Evolutionary conservation across 2,329 filamentous ascomycete species (phyloP).

Genomic region (Septoria linicola): DNA sequence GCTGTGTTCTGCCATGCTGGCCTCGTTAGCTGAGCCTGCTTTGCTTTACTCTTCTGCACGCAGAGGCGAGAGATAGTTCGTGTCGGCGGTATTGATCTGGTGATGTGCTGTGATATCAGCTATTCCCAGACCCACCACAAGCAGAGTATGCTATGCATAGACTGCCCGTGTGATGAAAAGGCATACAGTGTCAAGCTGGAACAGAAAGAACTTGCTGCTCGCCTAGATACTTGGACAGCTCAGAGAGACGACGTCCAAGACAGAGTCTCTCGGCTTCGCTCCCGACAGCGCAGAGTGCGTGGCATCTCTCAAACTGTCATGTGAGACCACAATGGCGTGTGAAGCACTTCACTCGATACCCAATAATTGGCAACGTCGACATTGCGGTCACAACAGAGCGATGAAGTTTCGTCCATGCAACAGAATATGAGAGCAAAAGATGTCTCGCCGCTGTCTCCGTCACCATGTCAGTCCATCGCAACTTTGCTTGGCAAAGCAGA

Average conservation of each 20-base stretch:
- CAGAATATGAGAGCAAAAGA: too few species aligned
- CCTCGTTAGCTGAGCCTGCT: too few species aligned
- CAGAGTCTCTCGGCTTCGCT: constrained; percentile 3
- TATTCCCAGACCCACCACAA: background rate
- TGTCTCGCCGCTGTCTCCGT: too few species aligned
- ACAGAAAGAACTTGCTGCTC: background rate
- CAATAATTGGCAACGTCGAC: too few species aligned
- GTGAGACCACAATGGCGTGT: background rate
- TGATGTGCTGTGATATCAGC: constrained; percentile 12
- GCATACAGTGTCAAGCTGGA: background rate
- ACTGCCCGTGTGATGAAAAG: background rate
- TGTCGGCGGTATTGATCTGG: background rate
- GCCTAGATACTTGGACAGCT: too few species aligned
- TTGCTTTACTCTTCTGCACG: too few species aligned
- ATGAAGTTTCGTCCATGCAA: too few species aligned
- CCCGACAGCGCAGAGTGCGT: constrained; percentile 8
- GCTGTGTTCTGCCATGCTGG: background rate
- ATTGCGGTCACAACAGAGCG: too few species aligned
- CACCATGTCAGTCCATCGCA: too few species aligned
- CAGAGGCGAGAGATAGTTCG: background rate
- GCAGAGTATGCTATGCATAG: too few species aligned
- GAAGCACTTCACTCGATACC: too few species aligned
- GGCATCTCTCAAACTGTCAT: constrained; percentile 1
- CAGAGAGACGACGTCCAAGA: too few species aligned
- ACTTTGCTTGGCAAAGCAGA: background rate